These are phyloP conservation scores for Ophiostoma ips DNA, from an alignment of 2,329 filamentous ascomycete species.

Conservation along the genomic window DNA sequence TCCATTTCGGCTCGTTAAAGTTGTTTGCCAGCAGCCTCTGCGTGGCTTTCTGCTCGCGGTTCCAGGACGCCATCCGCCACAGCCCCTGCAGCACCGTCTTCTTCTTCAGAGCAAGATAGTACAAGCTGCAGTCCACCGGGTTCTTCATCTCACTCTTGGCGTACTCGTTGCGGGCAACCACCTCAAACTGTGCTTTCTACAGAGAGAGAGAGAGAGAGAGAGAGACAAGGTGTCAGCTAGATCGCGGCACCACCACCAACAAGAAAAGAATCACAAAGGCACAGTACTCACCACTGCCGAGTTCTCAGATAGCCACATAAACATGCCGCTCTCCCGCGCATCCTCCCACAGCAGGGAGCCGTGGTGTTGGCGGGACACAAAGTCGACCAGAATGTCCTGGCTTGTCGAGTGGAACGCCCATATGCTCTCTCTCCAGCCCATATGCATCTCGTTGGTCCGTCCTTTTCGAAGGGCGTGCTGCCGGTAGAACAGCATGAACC, in stretches of 20 bases:
- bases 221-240: constrained; percentile 1
- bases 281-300: constrained; percentile 51
- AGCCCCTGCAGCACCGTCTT: constrained; percentile 81
- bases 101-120: constrained; percentile 81
- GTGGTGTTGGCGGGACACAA: constrained; percentile 68
- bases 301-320: constrained; percentile 82
- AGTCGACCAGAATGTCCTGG: constrained; percentile 79
- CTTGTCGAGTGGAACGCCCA: constrained; percentile 77
- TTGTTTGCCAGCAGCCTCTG: constrained; percentile 75
- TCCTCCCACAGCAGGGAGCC: constrained; percentile 72
- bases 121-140: constrained; percentile 79
- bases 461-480: constrained; percentile 61
- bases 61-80: constrained; percentile 89
- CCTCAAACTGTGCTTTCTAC: constrained; percentile 67
- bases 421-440: constrained; percentile 67
- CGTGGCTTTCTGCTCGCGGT: constrained; percentile 72
- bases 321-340: constrained; percentile 75
- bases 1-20: constrained; percentile 77
- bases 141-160: constrained; percentile 77
- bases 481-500: constrained; percentile 78
- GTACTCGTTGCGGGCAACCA: constrained; percentile 87
- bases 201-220: not conserved
- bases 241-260: constrained; percentile 2
- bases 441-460: constrained; percentile 47
- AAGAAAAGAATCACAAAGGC: not conserved